A percentile compares a stretch with the other conserved stretches of the same genome.
These are phyloP conservation scores for Pichia phayaonensis DNA, from an alignment of 805 yeast species.

Conservation along the genomic window DNA sequence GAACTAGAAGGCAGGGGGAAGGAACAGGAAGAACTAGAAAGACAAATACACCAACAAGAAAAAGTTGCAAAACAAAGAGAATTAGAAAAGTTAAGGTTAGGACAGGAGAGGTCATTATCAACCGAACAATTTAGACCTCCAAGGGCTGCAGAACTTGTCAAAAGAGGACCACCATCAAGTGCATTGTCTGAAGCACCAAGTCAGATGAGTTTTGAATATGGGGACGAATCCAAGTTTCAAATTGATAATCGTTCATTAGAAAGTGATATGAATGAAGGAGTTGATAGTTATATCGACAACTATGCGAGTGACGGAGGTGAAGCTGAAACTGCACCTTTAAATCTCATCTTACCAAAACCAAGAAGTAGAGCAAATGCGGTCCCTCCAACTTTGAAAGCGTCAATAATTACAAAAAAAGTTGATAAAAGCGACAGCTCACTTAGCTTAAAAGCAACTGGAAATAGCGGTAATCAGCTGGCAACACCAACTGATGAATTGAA, in stretches of 20 bases:
- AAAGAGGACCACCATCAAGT: conserved; percentile 6
- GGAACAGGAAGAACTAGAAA: background rate
- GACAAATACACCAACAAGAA: conserved; percentile 1
- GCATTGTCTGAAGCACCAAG: conserved; percentile 4
- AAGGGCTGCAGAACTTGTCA: background rate
- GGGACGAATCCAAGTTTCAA: conserved; percentile 4
- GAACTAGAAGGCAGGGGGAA: background rate
- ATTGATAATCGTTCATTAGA: background rate
- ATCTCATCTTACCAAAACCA: conserved; percentile 2
- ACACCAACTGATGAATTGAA: conserved; percentile 4
- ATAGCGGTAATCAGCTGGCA: background rate
- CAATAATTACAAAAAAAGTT: conserved; percentile 1
- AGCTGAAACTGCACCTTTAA: conserved; percentile 6
- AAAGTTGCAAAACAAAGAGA: conserved; percentile 2
- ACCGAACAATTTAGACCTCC: background rate
- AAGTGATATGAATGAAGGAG: background rate
- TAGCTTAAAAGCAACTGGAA: background rate
- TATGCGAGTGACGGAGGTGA: conserved; percentile 6
- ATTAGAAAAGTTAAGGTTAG: background rate
- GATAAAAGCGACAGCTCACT: background rate
- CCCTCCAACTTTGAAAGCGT: background rate
- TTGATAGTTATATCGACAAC: conserved; percentile 4
- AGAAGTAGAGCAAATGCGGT: background rate
- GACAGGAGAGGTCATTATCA: background rate
- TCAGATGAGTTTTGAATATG: conserved; percentile 10